A percentile compares a stretch with the other conserved stretches of the same genome.
Evolutionary conservation across 2,329 filamentous ascomycete genomes (phyloP).

Genomic region (Rhynchosporium agropyri): DNA sequence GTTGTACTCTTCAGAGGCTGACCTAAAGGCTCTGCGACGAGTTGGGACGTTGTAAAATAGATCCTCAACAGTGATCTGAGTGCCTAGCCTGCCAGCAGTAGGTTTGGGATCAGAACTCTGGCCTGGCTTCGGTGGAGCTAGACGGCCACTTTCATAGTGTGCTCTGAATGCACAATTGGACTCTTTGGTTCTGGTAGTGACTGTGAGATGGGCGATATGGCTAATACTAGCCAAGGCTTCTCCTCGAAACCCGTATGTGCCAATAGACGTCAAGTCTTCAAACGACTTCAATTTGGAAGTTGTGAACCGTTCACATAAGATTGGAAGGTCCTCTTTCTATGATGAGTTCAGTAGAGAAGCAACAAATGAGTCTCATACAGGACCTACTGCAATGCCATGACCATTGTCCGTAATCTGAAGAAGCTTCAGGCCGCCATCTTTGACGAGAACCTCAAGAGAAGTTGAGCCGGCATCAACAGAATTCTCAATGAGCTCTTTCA

Average conservation of each 20-base stretch:
- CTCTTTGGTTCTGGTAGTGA: constrained; percentile 90
- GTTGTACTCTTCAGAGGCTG: constrained; percentile 90
- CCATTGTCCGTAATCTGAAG: constrained; percentile 98
- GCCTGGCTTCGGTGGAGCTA: constrained; percentile 83
- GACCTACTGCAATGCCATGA: constrained; percentile 82
- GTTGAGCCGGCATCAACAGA: constrained; percentile 97
- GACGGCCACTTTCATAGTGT: constrained; percentile 80
- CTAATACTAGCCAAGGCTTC: constrained; percentile 97
- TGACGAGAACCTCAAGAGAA: constrained; percentile 84
- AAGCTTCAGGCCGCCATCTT: constrained; percentile 92
- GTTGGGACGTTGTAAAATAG: constrained; percentile 96
- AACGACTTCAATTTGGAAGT: constrained; percentile 95
- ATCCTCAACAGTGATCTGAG: constrained; percentile 95
- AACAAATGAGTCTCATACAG: constrained; percentile 14
- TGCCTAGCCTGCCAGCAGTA: constrained; percentile 83
- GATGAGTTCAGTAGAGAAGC: constrained; percentile 19
- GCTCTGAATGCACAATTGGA: constrained; percentile 90
- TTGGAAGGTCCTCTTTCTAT: constrained; percentile 85
- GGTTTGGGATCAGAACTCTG: constrained; percentile 85
- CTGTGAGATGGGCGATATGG: constrained; percentile 92
- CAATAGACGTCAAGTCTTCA: constrained; percentile 86
- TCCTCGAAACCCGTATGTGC: constrained; percentile 96
- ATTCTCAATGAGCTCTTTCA: constrained; percentile 97
- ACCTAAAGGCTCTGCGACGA: constrained; percentile 85
- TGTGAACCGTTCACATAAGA: constrained; percentile 94